These are phyloP conservation scores for Dysphania ambrosioides DNA, from an alignment of 148 eudicot species.

Conservation along the genomic window DNA sequence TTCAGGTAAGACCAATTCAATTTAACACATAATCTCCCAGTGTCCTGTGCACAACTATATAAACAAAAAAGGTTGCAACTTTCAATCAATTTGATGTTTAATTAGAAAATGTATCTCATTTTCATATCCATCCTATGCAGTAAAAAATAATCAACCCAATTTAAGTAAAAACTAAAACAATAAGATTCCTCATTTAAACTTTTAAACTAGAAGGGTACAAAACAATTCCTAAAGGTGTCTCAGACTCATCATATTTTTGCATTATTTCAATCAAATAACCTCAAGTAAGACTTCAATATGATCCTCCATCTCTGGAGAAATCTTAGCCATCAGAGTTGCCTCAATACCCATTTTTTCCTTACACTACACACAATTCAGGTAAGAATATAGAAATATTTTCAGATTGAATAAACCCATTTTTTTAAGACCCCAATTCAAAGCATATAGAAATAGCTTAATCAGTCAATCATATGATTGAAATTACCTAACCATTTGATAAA, in stretches of 20 bases:
- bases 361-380: too few relatives aligned
- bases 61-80: not conserved
- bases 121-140: not conserved
- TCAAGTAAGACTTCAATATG: slow-evolving; percentile 26
- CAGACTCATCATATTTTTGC: not conserved
- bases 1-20: not conserved
- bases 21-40: not conserved
- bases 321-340: too few relatives aligned
- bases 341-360: slow-evolving; percentile 20
- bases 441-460: too few relatives aligned
- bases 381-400: too few relatives aligned
- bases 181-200: not conserved
- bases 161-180: not conserved
- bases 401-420: too few relatives aligned
- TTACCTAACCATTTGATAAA: too few relatives aligned
- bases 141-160: too few relatives aligned
- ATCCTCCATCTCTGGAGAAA: slow-evolving; percentile 19
- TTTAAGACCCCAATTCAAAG: too few relatives aligned
- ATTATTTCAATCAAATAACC: slow-evolving; percentile 9
- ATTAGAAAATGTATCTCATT: not conserved
- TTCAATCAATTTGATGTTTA: not conserved
- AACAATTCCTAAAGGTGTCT: not conserved
- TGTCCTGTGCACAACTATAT: not conserved
- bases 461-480: too few relatives aligned
- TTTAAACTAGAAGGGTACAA: not conserved